Base-by-base conservation (phyloP, 2,329 filamentous ascomycete species). In the Raffaelea arxii region DNA sequence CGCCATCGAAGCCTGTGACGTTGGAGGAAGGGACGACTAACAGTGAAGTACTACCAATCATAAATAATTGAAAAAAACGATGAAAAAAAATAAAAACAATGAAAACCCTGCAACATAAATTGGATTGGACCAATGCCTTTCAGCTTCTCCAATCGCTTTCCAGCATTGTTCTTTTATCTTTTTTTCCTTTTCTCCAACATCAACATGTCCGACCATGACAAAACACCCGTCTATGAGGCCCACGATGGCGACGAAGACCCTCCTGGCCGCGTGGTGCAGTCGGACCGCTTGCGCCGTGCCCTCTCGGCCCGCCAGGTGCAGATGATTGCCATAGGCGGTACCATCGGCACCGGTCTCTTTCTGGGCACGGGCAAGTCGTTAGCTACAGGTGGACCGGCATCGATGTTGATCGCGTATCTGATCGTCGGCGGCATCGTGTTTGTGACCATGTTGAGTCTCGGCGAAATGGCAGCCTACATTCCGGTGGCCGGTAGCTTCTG, bases 401-500 rank as follows among this genome's bases (percentile, higher is more conserved):
- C 80, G 25, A 74, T 79, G 25, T 68, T 87, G 41, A 74, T 87
- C 54, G 80, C 79, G 36, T 86, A 83, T 58, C 58, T 77, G 49
- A 82, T 85, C 53, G 75, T 89, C 57, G 85, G 84, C 44, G 71
- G 76, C n/a, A 76, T 91, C 49, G 76, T 91, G 41, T 90, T 77
- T 68, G 80, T 80, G 6, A 80, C 89, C 63, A 89, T 91, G 82
- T 71, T 73, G 35, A 73, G 72, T 41, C 66, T 84, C 24, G 78
- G 77, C 43, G 80, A 92, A 65, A 84, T 94, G 74, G 81, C 85
- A 11, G 81, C 85, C 10, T 87, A 80, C 55, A 80, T 91, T 30
- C 87, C 86, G 6, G 79, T 89, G 27, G 71, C 82, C n/a, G 86
- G 84, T 49, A 82, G 83, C 40, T 90, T 90, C 59, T 85, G 84